A percentile compares a stretch with the other conserved stretches of the same genome.
Evolutionary conservation across 73 alveolate genomes (phyloP).

Genomic region (Durusdinium trenchii): DNA sequence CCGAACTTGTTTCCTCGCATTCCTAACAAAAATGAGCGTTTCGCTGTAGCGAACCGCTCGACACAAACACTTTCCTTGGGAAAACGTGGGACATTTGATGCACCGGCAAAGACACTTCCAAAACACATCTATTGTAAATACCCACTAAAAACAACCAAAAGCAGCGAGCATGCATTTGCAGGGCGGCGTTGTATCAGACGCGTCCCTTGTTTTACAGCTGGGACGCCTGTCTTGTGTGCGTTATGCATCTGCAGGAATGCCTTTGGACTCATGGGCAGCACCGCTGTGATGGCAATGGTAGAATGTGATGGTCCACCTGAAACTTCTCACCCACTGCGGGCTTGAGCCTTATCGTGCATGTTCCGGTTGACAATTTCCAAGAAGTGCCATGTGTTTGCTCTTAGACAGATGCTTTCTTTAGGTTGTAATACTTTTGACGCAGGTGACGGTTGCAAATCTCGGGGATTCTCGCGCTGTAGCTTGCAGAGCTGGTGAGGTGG

Average conservation of each 20-base stretch:
- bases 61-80: too few species aligned
- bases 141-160: too few species aligned
- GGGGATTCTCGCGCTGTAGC: conserved; percentile 67
- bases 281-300: conserved; percentile 83
- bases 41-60: too few species aligned
- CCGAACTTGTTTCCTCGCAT: too few species aligned
- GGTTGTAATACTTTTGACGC: not conserved
- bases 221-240: too few species aligned
- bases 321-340: conserved; percentile 1
- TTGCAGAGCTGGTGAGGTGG: conserved; percentile 64
- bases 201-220: too few species aligned
- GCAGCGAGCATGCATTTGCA: too few species aligned
- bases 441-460: conserved; percentile 57
- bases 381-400: not conserved
- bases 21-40: too few species aligned
- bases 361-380: not conserved
- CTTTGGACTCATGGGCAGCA: conserved; percentile 88
- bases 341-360: not conserved
- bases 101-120: too few species aligned
- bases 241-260: conserved; percentile 60
- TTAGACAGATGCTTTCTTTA: not conserved
- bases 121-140: too few species aligned
- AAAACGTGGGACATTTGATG: too few species aligned
- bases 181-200: too few species aligned
- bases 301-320: conserved; percentile 59